Conservation (phyloP, 306 rosid species). For the Ormosia emarginata region DNA sequence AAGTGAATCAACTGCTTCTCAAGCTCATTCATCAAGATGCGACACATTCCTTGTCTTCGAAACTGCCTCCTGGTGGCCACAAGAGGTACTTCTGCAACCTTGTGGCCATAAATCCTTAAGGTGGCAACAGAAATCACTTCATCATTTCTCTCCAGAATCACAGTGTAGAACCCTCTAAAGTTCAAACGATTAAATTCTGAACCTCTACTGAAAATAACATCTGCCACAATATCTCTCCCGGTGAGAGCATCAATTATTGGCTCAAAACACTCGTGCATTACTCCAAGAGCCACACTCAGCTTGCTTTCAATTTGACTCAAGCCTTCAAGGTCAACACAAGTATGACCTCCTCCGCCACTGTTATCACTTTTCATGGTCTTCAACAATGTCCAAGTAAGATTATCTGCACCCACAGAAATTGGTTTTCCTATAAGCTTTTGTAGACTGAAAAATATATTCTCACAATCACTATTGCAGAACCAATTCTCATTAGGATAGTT, state of each 20-base stretch:
- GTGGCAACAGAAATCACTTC: slow-evolving; percentile 41
- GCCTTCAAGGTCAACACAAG: not conserved
- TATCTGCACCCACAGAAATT: slow-evolving; percentile 23
- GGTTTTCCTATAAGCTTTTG: slow-evolving; percentile 42
- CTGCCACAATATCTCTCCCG: slow-evolving; percentile 32
- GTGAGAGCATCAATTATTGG: slow-evolving; percentile 28
- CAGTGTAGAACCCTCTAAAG: slow-evolving; percentile 57
- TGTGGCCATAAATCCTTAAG: slow-evolving; percentile 43
- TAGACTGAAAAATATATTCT: slow-evolving; percentile 31
- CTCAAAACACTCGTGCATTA: slow-evolving; percentile 59
- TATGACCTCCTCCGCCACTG: not conserved
- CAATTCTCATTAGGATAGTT: not conserved
- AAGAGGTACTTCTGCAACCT: slow-evolving; percentile 64
- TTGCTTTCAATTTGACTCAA: slow-evolving; percentile 21
- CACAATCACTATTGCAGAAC: slow-evolving; percentile 53
- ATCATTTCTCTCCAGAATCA: slow-evolving; percentile 42
- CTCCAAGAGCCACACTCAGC: slow-evolving; percentile 39
- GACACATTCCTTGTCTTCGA: slow-evolving; percentile 62
- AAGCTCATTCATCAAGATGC: slow-evolving; percentile 51
- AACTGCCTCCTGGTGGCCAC: slow-evolving; percentile 47
- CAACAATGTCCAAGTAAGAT: slow-evolving; percentile 57
- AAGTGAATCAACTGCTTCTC: slow-evolving; percentile 35
- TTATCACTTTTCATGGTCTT: slow-evolving; percentile 1
- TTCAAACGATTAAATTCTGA: slow-evolving; percentile 38
- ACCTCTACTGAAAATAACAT: slow-evolving; percentile 42